Base-by-base conservation (phyloP, 2,329 filamentous ascomycete species). In the Aspergillus eucalypticola region DNA sequence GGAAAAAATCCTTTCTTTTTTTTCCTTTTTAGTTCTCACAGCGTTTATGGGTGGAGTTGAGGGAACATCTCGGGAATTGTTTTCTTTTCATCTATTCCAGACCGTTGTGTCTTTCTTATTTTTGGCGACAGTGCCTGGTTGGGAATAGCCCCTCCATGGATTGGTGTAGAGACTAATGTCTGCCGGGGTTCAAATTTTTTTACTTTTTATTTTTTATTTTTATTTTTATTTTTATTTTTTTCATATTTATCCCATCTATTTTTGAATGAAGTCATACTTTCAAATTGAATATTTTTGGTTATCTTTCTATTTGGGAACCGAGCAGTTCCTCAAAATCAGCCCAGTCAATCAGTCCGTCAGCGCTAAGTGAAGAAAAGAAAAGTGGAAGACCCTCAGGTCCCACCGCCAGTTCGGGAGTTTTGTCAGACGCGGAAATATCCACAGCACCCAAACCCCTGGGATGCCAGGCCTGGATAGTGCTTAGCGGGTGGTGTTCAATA, bases 101-200 rank as follows among this genome's bases (percentile, higher is more conserved):
- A 44, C 41, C 41, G 19, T 44, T 19, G 41, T 21, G 21, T 21
- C 13, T 44, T 19, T 21, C 10, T 32, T 32, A 19, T 21, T 23
- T 44, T 44, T 15, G 23, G 41, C 11, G 41, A 23, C 19, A 44
- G 19, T 23, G 21, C 4, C 41, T 42, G 41, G 11, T 21, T 42
- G 17, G 41, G 19, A 42, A 17, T 27, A 42, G 17, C 17, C 41
- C 19, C 19, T 44, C 10, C 41, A 44, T 21, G 19, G 21, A 21
- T 13, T 13, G 19, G 21, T 44, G 41, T 44, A 44, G 19, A 44
- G 11, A 44, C 10, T 19, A 44, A 44, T 44, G 46, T 51, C 17
- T 23, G 25, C 32, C 42, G 56, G 42, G 42, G 7, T 39, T 59
- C 23, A 29, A 21, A 10, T 17, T 44, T 53, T 59, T 51, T 54